Percentiles rank a stretch among this genome's conserved stretches.
phyloP scores from a whole-genome alignment of 352 stramenopile genomes.

The Phytophthora europaea region DNA sequence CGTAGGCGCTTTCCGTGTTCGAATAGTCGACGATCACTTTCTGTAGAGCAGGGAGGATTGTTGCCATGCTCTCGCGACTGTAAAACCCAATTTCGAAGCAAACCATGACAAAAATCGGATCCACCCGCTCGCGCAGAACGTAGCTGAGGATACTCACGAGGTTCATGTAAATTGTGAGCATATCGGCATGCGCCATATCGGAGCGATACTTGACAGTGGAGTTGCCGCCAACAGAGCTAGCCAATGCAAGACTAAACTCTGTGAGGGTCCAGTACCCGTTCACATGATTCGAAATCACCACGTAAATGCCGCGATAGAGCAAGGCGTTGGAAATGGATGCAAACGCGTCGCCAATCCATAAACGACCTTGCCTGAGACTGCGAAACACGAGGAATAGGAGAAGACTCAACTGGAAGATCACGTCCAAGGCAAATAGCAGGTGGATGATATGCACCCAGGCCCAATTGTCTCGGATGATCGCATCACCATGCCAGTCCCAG shows the following conservation, averaged over 20 bases:
- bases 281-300: slow-evolving; percentile 52
- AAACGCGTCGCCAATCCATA: slow-evolving; percentile 66
- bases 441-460: slow-evolving; percentile 63
- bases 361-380: slow-evolving; percentile 40
- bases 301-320: slow-evolving; percentile 39
- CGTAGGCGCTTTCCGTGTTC: slow-evolving; percentile 12
- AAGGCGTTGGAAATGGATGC: slow-evolving; percentile 52
- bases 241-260: slow-evolving; percentile 44
- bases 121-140: slow-evolving; percentile 40
- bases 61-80: slow-evolving; percentile 20
- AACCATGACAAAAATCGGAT: slow-evolving; percentile 41
- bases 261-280: slow-evolving; percentile 58
- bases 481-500: slow-evolving; percentile 41
- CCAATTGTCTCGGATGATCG: slow-evolving; percentile 59
- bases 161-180: slow-evolving; percentile 53
- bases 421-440: slow-evolving; percentile 52
- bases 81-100: slow-evolving; percentile 46
- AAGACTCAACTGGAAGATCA: slow-evolving; percentile 48
- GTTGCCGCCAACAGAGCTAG: slow-evolving; percentile 19
- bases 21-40: slow-evolving; percentile 21
- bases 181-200: slow-evolving; percentile 40
- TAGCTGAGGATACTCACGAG: slow-evolving; percentile 42
- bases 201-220: slow-evolving; percentile 22
- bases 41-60: slow-evolving; percentile 29
- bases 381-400: slow-evolving; percentile 49